Percentiles rank a stretch among this genome's conserved stretches.
phyloP scores from a whole-genome alignment of 495 filamentous ascomycete genomes.

The Delitschia confertaspora region DNA sequence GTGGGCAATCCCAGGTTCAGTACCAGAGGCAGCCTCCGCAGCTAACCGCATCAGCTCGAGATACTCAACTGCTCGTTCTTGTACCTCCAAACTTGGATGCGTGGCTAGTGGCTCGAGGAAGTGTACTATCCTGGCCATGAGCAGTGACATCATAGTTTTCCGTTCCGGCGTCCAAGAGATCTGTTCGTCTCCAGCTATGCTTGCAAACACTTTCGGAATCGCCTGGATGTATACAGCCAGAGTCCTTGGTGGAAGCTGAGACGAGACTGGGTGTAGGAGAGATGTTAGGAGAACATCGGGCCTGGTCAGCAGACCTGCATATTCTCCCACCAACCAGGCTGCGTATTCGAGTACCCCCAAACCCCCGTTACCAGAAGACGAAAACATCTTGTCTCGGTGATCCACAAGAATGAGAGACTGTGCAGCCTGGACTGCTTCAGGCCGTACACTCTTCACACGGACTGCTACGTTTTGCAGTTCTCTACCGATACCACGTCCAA shows the following conservation, averaged over 20 bases:
- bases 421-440: slow-evolving; percentile 71
- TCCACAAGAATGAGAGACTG: slow-evolving; percentile 57
- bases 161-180: slow-evolving; percentile 52
- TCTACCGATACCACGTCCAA: slow-evolving; percentile 64
- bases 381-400: slow-evolving; percentile 40
- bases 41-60: slow-evolving; percentile 78
- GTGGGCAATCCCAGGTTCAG: slow-evolving; percentile 44
- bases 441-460: slow-evolving; percentile 73
- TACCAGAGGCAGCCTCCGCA: slow-evolving; percentile 64
- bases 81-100: slow-evolving; percentile 87
- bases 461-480: slow-evolving; percentile 85
- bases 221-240: slow-evolving; percentile 79
- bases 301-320: slow-evolving; percentile 54
- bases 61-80: slow-evolving; percentile 89
- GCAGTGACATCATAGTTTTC: slow-evolving; percentile 60
- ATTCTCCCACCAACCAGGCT: slow-evolving; percentile 85
- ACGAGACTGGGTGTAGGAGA: slow-evolving; percentile 58
- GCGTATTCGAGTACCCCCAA: slow-evolving; percentile 60
- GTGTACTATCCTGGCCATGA: slow-evolving; percentile 70
- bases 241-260: slow-evolving; percentile 50
- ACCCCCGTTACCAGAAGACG: slow-evolving; percentile 39
- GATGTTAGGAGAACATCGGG: slow-evolving; percentile 58
- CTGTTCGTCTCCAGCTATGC: slow-evolving; percentile 49
- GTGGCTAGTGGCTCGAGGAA: slow-evolving; percentile 66
- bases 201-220: slow-evolving; percentile 69